Base-by-base conservation (phyloP, 106 monocot species). In the Apostasia shenzhenica region DNA sequence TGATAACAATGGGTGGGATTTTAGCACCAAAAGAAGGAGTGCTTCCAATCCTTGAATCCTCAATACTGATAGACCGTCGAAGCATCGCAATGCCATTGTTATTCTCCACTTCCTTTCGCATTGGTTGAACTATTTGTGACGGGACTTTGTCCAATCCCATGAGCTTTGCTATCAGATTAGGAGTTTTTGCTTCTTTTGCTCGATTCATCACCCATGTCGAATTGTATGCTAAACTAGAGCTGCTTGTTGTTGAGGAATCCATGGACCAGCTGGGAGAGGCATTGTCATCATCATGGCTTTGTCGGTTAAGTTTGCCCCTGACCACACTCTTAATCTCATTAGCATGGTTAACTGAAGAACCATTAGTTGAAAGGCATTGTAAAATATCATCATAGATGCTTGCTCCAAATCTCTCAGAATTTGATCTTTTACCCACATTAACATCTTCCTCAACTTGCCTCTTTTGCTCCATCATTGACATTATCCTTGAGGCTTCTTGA, bases 141-240 rank as follows among this genome's bases (percentile, higher is more conserved):
- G 88, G 85, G 2, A 72, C 53, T 65, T 80, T 80, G 74, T 82
- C 83, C 7, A 89, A 62, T 10, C 84, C 88, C 84, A 89, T 89
- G 11, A 89, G 80, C 79, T 77, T 89, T 54, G 79, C 84, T 59
- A 89, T 70, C 74, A 89, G 64, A 53, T 54, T 82, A 41, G 83
- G 81, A 57, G 56, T 55, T 67, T 71, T 74, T 48, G 42, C 42
- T 37, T 70, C 81, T 66, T 48, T 52, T 53, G 67, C 51, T 13
- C 14, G 67, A 61, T 61, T 12, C 11, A 11, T 61, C 41, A 12
- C 12, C 42, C 61, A 40, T 61, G 4, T 10, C 1, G 57, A 57
- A 37, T 57, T 57, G 2, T 61, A 9, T 12, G 12, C 2, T 11
- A 6, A 43, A 42, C 61, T 43, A 0, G 6, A 8, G 61, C 7